Percentiles rank a stretch among this genome's conserved stretches.
These are phyloP conservation scores for Theileria parva DNA, from an alignment of 169 alveolate species.

Conservation along the genomic window DNA sequence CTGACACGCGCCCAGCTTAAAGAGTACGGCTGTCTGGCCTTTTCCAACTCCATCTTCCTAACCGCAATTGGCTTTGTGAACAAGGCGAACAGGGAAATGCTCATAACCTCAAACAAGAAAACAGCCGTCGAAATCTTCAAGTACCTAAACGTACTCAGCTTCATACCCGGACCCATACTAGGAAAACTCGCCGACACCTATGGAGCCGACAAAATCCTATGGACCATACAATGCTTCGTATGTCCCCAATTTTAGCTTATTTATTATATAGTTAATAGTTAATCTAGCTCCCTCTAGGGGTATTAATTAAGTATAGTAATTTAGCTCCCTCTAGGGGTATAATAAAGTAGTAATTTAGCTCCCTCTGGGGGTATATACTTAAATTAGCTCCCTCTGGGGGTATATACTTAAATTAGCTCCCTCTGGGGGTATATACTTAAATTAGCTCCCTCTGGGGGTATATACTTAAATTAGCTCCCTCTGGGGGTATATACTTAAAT, in stretches of 20 bases:
- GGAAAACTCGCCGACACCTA: constrained; percentile 44
- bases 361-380: too few species aligned
- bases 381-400: too few species aligned
- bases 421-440: too few species aligned
- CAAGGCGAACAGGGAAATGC: constrained; percentile 44
- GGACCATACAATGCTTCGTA: constrained; percentile 40
- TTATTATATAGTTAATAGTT: not conserved
- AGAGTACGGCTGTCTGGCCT: constrained; percentile 21
- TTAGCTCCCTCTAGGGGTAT: too few species aligned
- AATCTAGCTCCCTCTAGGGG: too few species aligned
- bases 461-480: too few species aligned
- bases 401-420: too few species aligned
- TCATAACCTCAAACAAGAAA: constrained; percentile 1
- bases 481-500: too few species aligned
- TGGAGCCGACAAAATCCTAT: constrained; percentile 43
- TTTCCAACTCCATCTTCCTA: constrained; percentile 21
- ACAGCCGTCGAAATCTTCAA: not conserved
- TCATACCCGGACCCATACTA: constrained; percentile 52
- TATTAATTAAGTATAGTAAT: too few species aligned
- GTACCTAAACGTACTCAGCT: constrained; percentile 29
- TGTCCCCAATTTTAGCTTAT: too few species aligned
- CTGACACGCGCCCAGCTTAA: constrained; percentile 13
- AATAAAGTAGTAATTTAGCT: too few species aligned
- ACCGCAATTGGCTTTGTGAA: constrained; percentile 46
- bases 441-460: too few species aligned